Percentiles rank a stretch among this genome's conserved stretches.
Conservation (phyloP, 139 green algal species). For the Trebouxia sp. region DNA sequence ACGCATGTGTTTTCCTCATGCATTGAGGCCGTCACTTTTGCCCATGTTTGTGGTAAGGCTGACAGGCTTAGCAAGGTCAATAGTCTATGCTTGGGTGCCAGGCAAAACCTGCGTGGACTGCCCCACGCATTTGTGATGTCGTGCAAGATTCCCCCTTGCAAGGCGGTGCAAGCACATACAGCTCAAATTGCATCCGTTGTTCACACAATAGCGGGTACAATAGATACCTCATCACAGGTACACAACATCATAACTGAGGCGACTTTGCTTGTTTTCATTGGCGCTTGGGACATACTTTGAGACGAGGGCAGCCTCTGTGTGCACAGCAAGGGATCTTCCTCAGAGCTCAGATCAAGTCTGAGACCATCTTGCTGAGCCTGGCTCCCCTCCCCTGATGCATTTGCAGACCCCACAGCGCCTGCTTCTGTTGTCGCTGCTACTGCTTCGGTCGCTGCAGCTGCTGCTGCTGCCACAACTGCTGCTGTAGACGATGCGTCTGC, state of each 20-base stretch:
- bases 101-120: too few relatives aligned
- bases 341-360: conserved; percentile 22
- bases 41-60: too few relatives aligned
- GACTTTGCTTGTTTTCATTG: background rate
- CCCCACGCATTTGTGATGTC: too few relatives aligned
- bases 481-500: background rate
- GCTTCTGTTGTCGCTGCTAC: background rate
- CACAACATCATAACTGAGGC: background rate
- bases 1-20: too few relatives aligned
- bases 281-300: background rate
- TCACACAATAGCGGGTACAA: background rate
- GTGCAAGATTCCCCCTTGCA: too few relatives aligned
- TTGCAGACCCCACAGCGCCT: background rate
- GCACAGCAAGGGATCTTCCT: conserved; percentile 12
- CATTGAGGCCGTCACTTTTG: too few relatives aligned
- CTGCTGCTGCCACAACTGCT: background rate
- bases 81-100: too few relatives aligned
- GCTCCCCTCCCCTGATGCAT: background rate
- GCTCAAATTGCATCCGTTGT: background rate
- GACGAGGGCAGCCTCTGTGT: background rate
- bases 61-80: too few relatives aligned
- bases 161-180: too few relatives aligned
- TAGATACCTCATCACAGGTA: background rate
- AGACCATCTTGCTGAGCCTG: background rate
- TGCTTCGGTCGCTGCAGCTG: background rate